Evolutionary conservation across 1,284 basidiomycete genomes (phyloP), one percentile per base, ranked within the genome.

Genomic region (Apiotrichum sp.): DNA sequence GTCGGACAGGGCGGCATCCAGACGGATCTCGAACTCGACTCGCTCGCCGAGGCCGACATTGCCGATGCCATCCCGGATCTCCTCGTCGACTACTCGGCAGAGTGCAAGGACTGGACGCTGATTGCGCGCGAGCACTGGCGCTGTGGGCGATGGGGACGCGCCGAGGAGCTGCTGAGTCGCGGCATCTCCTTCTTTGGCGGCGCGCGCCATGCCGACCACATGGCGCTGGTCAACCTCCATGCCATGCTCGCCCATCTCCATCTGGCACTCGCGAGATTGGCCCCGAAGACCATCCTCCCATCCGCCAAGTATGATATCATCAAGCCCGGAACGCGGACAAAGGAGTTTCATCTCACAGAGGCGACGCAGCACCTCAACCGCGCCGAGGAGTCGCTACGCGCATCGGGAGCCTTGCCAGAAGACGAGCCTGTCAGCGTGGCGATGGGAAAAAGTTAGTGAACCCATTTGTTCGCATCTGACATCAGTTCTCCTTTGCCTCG

Each of bases 231-330:
- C 32, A 86, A 88, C 7, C 80, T 93, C 51, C 86, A 88, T 62
- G 82, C 86, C 22, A 80, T 95, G 56, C 79, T 90, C 29, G 90
- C 89, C 1, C 92, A 91, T 72, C 82, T 93, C 47, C 83, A 87
- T 56, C 81, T 95, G 56, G 83, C 86, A 2, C 80, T 84, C 62
- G 87, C 90, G 1, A 81, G 87, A 34, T 81, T 81, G 52, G 90
- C 90, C 11, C 93, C 93, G 1, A 93, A 91, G 68, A 68, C 86
- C 5, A 78, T 88, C 32, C 72, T 93, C 1, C 70, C 80, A 0
- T 82, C 86, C 63, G 85, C 90, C 55, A 83, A 84, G 34, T 83
- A 86, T 69, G 88, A 92, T 73, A 78, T 81, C 39, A 77, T 89
- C 70, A 74, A 73, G 0, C 73, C 78, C 2, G 81, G 83, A 53